These are phyloP conservation scores for Mimosa pudica DNA, from an alignment of 306 rosid species.

Conservation along the genomic window DNA sequence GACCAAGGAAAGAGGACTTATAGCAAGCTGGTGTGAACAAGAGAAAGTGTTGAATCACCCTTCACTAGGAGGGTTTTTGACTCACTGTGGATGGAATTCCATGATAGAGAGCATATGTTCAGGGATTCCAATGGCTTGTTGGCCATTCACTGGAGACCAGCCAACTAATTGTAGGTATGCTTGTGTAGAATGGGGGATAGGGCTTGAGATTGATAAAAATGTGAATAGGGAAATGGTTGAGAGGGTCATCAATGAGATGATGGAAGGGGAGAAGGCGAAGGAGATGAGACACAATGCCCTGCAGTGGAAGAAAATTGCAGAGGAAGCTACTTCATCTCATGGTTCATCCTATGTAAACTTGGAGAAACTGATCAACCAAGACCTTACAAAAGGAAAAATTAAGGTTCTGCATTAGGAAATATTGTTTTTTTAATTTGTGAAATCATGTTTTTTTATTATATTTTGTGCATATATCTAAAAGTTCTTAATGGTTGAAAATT, in stretches of 20 bases:
- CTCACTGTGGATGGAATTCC: background rate
- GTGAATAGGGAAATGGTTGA: background rate
- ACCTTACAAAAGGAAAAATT: too few species aligned
- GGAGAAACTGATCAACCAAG: slow-evolving; percentile 1
- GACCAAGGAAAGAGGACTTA: background rate
- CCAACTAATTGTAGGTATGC: background rate
- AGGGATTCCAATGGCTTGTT: background rate
- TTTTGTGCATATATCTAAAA: too few species aligned
- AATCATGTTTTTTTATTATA: too few species aligned
- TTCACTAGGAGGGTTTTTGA: background rate
- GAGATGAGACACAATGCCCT: background rate
- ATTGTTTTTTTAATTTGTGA: too few species aligned
- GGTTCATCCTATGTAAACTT: background rate
- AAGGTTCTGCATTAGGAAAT: too few species aligned
- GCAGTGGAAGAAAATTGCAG: background rate
- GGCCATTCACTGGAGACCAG: background rate
- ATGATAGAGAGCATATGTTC: background rate
- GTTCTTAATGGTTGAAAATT: too few species aligned
- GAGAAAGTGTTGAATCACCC: background rate
- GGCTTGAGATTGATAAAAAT: background rate
- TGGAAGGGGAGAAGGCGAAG: background rate
- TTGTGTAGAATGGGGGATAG: background rate
- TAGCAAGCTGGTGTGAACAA: background rate
- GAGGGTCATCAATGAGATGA: background rate
- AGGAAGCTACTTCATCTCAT: background rate